phyloP scores from a whole-genome alignment of 2,329 filamentous ascomycete genomes.

The Elsinoe australis region DNA sequence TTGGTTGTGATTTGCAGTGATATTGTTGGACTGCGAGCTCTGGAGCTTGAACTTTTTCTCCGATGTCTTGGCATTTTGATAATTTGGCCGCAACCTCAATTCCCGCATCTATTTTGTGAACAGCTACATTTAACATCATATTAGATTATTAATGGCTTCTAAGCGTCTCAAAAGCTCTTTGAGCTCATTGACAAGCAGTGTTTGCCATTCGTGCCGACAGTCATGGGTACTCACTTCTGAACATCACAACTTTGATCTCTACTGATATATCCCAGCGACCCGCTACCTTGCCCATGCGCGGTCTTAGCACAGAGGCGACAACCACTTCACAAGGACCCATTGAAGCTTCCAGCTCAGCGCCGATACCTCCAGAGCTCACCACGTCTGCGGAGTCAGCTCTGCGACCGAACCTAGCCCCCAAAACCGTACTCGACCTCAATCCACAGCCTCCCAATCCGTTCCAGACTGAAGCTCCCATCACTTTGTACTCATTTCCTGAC shows the following conservation, averaged over 20 bases:
- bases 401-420: background rate
- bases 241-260: background rate
- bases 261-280: background rate
- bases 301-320: background rate
- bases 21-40: background rate
- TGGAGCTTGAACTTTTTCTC: conserved; percentile 16
- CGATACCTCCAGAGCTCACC: conserved; percentile 3
- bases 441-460: conserved; percentile 34
- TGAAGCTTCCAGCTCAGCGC: conserved; percentile 1
- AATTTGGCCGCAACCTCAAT: background rate
- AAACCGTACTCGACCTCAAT: conserved; percentile 22
- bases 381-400: background rate
- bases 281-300: background rate
- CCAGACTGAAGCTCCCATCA: conserved; percentile 63
- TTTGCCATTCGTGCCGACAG: background rate
- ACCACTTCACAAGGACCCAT: background rate
- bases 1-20: background rate
- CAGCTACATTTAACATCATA: background rate
- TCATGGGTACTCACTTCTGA: background rate
- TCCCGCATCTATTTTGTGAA: too few species aligned
- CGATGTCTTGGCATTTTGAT: conserved; percentile 16
- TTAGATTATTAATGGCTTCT: background rate
- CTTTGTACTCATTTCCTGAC: conserved; percentile 81
- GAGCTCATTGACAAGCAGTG: background rate
- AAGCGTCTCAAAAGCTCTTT: conserved; percentile 9